These are phyloP conservation scores for Penicillium sp. DNA, from an alignment of 2,329 filamentous ascomycete species.

Conservation along the genomic window DNA sequence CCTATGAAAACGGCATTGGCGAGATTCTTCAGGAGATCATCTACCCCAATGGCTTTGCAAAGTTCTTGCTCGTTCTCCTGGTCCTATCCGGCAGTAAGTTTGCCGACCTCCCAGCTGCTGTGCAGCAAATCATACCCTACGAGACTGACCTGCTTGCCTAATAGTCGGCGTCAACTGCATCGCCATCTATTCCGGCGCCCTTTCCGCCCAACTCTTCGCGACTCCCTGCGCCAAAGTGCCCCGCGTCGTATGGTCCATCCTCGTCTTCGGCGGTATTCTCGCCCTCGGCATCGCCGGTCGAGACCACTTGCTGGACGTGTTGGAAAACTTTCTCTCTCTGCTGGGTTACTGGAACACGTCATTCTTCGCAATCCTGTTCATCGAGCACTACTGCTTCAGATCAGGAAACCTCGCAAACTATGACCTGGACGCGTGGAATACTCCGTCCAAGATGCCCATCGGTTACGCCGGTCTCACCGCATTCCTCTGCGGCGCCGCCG, in stretches of 20 bases:
- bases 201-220: slow-evolving; percentile 38
- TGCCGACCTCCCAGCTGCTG: neutral
- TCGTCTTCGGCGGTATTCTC: slow-evolving; percentile 45
- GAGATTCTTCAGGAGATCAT: slow-evolving; percentile 17
- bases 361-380: slow-evolving; percentile 46
- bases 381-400: slow-evolving; percentile 47
- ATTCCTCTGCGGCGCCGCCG: slow-evolving; percentile 43
- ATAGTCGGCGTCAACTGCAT: slow-evolving; percentile 39
- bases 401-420: slow-evolving; percentile 40
- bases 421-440: slow-evolving; percentile 47
- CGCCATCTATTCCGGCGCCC: slow-evolving; percentile 34
- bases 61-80: slow-evolving; percentile 33
- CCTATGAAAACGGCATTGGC: slow-evolving; percentile 20
- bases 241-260: slow-evolving; percentile 45
- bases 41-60: slow-evolving; percentile 21
- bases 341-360: slow-evolving; percentile 49
- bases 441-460: slow-evolving; percentile 39
- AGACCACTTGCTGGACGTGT: slow-evolving; percentile 40
- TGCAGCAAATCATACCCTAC: neutral
- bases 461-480: slow-evolving; percentile 42
- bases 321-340: slow-evolving; percentile 47
- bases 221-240: slow-evolving; percentile 43
- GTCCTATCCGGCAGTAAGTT: slow-evolving; percentile 28
- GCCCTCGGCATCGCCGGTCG: slow-evolving; percentile 40
- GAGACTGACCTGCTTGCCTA: neutral